Base-by-base conservation (phyloP, 257 asterid species). In the Solanum lycopersicoides region DNA sequence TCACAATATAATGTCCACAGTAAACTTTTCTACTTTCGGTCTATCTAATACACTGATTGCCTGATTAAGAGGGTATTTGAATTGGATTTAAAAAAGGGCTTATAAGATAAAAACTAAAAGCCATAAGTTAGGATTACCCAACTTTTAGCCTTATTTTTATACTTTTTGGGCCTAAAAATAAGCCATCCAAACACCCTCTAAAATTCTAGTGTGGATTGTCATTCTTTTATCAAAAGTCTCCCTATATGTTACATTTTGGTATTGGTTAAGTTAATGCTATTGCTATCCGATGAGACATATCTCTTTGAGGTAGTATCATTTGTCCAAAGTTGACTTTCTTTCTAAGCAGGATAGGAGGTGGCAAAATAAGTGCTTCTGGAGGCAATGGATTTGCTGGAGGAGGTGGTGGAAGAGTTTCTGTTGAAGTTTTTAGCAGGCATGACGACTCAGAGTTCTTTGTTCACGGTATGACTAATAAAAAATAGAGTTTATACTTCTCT, bases 321-420 rank as follows among this genome's bases (percentile, higher is more conserved):
- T 79, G n/a, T 16, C 30, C 66, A 80, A 47, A 80, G 42, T 30
- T 86, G 68, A 85, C 75, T 32, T 86, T 86, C 73, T 59, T 92
- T 88, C 88, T 63, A 88, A 85, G 91, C 99, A 96, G 99, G 98
- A 92, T 88, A 56, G 99, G 99, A 91, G 93, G 93, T 86, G 96
- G 97, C 86, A 90, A 85, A 88, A 88, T 94, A 86, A 89, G 96
- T 94, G 99, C 99, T 89, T 93, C 89, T 84, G 99, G 99, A 59
- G 99, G 99, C 89, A 79, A 93, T 86, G 99, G 99, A 88, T 96
- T 96, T 95, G 96, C 93, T 86, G 99, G 99, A 80, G 99, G 99
- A 83, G 99, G 98, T 84, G 99, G 99, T 88, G 99, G 99, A 93
- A 94, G 99, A 93, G 92, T 96, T 82, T 93, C 98, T 30, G 92